Conservation (phyloP, 2,329 filamentous ascomycete species). For the Colletotrichum truncatum region DNA sequence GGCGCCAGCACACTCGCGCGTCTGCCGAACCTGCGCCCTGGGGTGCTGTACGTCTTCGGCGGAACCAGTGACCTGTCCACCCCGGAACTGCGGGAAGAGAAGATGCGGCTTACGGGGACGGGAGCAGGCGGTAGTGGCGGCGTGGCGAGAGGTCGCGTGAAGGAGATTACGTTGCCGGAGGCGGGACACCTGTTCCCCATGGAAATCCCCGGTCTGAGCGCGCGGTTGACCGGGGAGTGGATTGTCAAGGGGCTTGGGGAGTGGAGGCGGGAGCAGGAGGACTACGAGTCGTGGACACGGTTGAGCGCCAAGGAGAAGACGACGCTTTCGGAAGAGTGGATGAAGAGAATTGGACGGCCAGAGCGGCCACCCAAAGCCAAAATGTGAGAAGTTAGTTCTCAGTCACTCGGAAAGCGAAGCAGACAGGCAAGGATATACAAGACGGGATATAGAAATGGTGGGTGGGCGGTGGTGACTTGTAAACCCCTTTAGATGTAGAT, state of each 20-base stretch:
- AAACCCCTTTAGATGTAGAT: slow-evolving; percentile 19
- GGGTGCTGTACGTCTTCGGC: slow-evolving; percentile 76
- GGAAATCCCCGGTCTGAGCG: slow-evolving; percentile 76
- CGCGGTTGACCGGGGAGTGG: slow-evolving; percentile 66
- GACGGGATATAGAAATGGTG: neutral
- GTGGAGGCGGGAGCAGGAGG: slow-evolving; percentile 66
- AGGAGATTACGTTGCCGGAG: slow-evolving; percentile 68
- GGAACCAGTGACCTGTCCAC: slow-evolving; percentile 64
- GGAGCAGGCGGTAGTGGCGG: slow-evolving; percentile 76
- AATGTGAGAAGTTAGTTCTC: too few species aligned
- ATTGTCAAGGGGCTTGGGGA: slow-evolving; percentile 63
- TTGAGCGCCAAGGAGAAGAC: slow-evolving; percentile 62
- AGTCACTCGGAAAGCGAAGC: too few species aligned
- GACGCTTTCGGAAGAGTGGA: slow-evolving; percentile 63
- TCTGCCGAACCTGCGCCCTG: slow-evolving; percentile 70
- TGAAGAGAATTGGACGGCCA: slow-evolving; percentile 57
- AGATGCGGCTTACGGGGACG: slow-evolving; percentile 70
- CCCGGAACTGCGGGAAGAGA: slow-evolving; percentile 58
- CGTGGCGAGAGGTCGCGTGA: slow-evolving; percentile 71
- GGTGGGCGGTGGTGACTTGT: neutral
- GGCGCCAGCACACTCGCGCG: slow-evolving; percentile 62
- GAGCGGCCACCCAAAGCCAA: slow-evolving; percentile 31
- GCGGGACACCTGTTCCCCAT: slow-evolving; percentile 86
- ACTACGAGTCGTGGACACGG: slow-evolving; percentile 64
- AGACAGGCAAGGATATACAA: too few species aligned